Base-by-base conservation (phyloP, 331 rosid species). In the Quercus tomentella region DNA sequence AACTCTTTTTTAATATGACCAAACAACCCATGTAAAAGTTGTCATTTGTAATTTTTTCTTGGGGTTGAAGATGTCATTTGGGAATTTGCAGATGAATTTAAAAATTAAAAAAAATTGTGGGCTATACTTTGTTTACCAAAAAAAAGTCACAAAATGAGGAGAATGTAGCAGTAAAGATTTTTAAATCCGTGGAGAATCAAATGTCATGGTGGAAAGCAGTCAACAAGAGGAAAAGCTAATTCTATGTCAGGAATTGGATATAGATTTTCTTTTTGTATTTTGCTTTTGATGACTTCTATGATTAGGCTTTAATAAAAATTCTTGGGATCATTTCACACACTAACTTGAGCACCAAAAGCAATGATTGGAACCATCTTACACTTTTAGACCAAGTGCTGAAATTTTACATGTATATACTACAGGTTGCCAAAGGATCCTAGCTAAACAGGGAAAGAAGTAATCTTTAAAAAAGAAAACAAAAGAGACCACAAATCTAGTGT, bases 221-320 rank as follows among this genome's bases (percentile, higher is more conserved):
- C 98, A 89, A 94, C 86, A 73, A 72, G 84, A 60, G 77, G 66
- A 79, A 88, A 86, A 80, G 85, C 85, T 73, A 76, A 75, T 83
- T 84, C 84, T 84, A 70, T 79, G 91, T 82, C 90, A 90, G 89
- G 78, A 90, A 84, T 86, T 73, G 87, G 86, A 77, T 84, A 70
- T 84, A 73, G 61, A 70, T 62, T 80, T 84, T 77, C 75, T 83
- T 86, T 74, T 52, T 69, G 22, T 62, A 71, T 67, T 55, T 86
- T 87, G 88, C 94, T 90, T 92, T 94, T 87, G 88, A 82, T 90
- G 92, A 90, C 91, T 89, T 91, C 86, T 84, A 89, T 92, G 94
- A 88, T 88, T 90, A 80, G 82, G 76, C 79, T 77, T 78, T 74
- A 76, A 58, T 80, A 82, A 79, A 79, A 74, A 77, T 71, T 80